phyloP scores from a whole-genome alignment of 2,329 filamentous ascomycete species.

The Ascochyta fabae region DNA sequence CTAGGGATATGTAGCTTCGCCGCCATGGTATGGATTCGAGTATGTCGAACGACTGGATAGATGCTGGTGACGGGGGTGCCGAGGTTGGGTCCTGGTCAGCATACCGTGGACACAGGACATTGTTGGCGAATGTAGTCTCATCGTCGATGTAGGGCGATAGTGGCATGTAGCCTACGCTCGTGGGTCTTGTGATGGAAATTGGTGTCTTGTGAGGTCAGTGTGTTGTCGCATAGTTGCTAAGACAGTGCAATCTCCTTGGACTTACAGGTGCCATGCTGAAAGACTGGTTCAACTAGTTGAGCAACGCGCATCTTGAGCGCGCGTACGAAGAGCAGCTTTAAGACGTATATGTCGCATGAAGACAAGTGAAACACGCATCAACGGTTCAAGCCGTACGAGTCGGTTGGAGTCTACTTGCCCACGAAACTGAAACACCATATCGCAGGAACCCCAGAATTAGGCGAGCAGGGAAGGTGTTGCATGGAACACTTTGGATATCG shows the following conservation, averaged over 20 bases:
- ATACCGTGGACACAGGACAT: slow-evolving; percentile 41
- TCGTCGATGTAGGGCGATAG: slow-evolving; percentile 40
- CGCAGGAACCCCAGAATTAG: slow-evolving; percentile 8
- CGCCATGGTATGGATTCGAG: slow-evolving; percentile 44
- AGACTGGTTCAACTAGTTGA: slow-evolving; percentile 6
- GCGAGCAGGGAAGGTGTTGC: slow-evolving; percentile 14
- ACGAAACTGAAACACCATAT: slow-evolving; percentile 38
- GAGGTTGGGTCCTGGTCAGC: slow-evolving; percentile 40
- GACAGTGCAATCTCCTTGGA: slow-evolving; percentile 25
- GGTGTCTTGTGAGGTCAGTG: slow-evolving; percentile 32
- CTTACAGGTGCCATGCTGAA: slow-evolving; percentile 38
- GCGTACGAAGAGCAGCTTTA: slow-evolving; percentile 10
- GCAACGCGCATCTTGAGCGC: slow-evolving; percentile 2
- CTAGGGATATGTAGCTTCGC: slow-evolving; percentile 28
- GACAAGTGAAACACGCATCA: slow-evolving; percentile 34
- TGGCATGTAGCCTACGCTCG: slow-evolving; percentile 31
- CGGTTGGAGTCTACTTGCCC: slow-evolving; percentile 14
- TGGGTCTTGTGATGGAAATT: slow-evolving; percentile 21
- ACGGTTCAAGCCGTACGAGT: slow-evolving; percentile 8
- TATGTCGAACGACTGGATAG: slow-evolving; percentile 45
- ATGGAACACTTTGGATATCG: slow-evolving; percentile 33
- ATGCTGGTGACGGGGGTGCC: slow-evolving; percentile 45
- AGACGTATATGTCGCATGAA: slow-evolving; percentile 16
- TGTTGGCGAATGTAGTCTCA: slow-evolving; percentile 30
- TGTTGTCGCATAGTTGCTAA: slow-evolving; percentile 18